Evolutionary conservation across 306 rosid species (phyloP).

Genomic region (Corylus heterophylla): DNA sequence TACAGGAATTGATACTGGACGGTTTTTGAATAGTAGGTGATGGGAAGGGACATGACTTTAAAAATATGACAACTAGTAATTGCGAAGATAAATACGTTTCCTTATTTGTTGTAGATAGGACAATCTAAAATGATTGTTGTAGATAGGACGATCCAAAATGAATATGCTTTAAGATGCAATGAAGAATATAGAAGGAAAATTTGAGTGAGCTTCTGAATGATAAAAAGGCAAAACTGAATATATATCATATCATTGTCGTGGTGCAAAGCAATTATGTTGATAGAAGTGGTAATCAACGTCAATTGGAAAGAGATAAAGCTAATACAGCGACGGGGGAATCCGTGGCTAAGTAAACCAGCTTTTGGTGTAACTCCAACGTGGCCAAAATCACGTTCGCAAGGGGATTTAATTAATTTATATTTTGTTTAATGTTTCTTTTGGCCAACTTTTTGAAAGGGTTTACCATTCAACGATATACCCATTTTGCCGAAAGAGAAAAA

Average conservation of each 20-base stretch:
- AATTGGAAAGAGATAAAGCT: slow-evolving; percentile 31
- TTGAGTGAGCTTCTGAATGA: background rate
- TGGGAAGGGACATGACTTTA: too few relatives aligned
- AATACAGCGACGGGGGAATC: slow-evolving; percentile 23
- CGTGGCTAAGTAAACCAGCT: background rate
- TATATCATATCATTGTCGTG: background rate
- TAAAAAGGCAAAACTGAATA: background rate
- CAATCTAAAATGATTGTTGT: background rate
- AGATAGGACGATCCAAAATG: background rate
- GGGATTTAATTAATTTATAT: background rate
- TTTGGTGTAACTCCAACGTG: background rate
- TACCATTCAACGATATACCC: background rate
- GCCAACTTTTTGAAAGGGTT: background rate
- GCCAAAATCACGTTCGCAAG: background rate
- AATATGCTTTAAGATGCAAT: background rate
- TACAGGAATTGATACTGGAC: too few relatives aligned
- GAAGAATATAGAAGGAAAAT: too few relatives aligned
- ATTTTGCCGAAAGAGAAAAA: background rate
- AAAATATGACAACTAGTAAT: too few relatives aligned
- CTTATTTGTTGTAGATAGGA: background rate
- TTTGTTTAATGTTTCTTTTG: background rate
- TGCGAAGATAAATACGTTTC: too few relatives aligned
- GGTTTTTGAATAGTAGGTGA: too few relatives aligned
- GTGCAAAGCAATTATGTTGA: background rate
- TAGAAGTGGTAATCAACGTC: slow-evolving; percentile 19